phyloP scores from a whole-genome alignment of 2,329 filamentous ascomycete species.

The Talaromyces sp. region DNA sequence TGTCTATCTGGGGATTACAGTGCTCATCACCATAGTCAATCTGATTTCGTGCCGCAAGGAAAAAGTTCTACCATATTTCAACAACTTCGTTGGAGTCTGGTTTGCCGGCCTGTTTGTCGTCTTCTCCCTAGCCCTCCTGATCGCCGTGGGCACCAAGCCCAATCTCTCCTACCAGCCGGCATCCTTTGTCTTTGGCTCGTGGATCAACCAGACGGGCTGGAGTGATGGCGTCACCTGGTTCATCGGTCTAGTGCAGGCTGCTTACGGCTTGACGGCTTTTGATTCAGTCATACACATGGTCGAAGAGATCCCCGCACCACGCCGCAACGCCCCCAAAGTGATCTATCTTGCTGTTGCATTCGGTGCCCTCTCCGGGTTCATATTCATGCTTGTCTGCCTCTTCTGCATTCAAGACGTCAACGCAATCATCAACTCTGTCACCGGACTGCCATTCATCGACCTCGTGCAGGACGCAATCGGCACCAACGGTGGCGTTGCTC shows the following conservation, averaged over 20 bases:
- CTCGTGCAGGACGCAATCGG: slow-evolving; percentile 53
- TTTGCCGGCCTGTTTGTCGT: slow-evolving; percentile 52
- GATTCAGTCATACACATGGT: slow-evolving; percentile 56
- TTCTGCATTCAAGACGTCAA: slow-evolving; percentile 52
- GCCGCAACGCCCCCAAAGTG: slow-evolving; percentile 47
- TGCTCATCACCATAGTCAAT: slow-evolving; percentile 48
- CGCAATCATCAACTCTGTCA: slow-evolving; percentile 40
- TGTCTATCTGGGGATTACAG: slow-evolving; percentile 50
- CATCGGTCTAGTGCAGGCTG: slow-evolving; percentile 53
- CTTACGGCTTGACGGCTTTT: slow-evolving; percentile 55
- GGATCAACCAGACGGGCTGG: slow-evolving; percentile 53
- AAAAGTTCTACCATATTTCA: slow-evolving; percentile 48
- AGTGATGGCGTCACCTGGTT: slow-evolving; percentile 55
- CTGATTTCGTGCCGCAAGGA: slow-evolving; percentile 49
- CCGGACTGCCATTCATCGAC: slow-evolving; percentile 56
- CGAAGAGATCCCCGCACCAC: slow-evolving; percentile 44
- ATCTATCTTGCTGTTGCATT: slow-evolving; percentile 48
- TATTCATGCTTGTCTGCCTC: slow-evolving; percentile 53
- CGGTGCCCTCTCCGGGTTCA: slow-evolving; percentile 51
- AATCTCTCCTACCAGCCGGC: slow-evolving; percentile 46
- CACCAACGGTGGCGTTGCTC: slow-evolving; percentile 45
- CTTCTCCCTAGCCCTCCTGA: slow-evolving; percentile 49
- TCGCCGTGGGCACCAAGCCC: slow-evolving; percentile 46
- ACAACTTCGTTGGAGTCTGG: slow-evolving; percentile 53
- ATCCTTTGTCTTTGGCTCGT: slow-evolving; percentile 50